phyloP scores from a whole-genome alignment of 805 yeast species.

The Candida chauliodis region DNA sequence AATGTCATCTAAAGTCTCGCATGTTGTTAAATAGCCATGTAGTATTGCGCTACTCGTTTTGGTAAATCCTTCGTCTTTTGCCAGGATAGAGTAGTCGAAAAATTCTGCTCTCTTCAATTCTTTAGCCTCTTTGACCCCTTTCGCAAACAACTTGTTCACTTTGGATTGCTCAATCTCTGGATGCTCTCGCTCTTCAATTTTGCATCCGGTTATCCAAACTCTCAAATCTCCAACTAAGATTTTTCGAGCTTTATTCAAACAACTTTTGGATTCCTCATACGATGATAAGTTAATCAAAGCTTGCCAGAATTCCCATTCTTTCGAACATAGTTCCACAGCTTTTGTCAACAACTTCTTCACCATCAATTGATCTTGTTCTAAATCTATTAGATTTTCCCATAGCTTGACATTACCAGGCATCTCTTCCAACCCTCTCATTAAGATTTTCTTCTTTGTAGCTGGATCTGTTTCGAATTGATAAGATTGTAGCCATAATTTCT shows the following conservation, averaged over 20 bases:
- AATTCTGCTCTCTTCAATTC: slow-evolving; percentile 41
- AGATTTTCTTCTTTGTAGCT: slow-evolving; percentile 49
- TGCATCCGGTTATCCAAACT: slow-evolving; percentile 69
- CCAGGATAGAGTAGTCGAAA: slow-evolving; percentile 51
- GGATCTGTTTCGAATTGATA: slow-evolving; percentile 58
- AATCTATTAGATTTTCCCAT: slow-evolving; percentile 66
- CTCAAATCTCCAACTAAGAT: slow-evolving; percentile 42
- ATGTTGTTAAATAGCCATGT: slow-evolving; percentile 29
- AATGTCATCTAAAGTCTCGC: slow-evolving; percentile 16
- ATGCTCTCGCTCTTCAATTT: slow-evolving; percentile 58
- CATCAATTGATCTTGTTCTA: slow-evolving; percentile 53
- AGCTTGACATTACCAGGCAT: slow-evolving; percentile 54
- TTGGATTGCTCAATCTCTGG: slow-evolving; percentile 40
- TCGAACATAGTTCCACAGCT: slow-evolving; percentile 69
- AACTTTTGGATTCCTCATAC: slow-evolving; percentile 47
- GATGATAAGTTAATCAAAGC: slow-evolving; percentile 46
- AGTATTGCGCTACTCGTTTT: slow-evolving; percentile 56
- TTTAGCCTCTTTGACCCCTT: slow-evolving; percentile 44
- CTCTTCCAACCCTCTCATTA: slow-evolving; percentile 69
- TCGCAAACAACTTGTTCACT: slow-evolving; percentile 44
- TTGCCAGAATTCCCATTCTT: slow-evolving; percentile 64
- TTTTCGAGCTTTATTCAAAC: slow-evolving; percentile 61
- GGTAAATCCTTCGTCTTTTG: slow-evolving; percentile 37
- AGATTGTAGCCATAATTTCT: slow-evolving; percentile 72
- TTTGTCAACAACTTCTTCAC: slow-evolving; percentile 53